Base-by-base conservation (phyloP, 2,329 filamentous ascomycete species). In the Clonostachys chloroleuca region DNA sequence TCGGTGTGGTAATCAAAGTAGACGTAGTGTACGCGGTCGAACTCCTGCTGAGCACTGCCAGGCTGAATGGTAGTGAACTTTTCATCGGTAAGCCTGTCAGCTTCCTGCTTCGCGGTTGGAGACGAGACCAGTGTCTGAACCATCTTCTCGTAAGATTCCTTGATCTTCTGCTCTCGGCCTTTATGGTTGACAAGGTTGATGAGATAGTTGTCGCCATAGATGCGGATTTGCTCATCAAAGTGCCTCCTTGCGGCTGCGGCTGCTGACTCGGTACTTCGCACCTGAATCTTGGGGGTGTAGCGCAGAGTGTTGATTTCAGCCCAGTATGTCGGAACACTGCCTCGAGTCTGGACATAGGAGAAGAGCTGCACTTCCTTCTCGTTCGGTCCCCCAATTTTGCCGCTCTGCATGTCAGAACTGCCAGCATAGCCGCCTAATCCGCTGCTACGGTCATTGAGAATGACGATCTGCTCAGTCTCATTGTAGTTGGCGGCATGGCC, bases 1-100 rank as follows among this genome's bases (percentile, higher is more conserved):
- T 99, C 94, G 61, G 86, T 91, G 72, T 99, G 95, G 66, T 95
- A 99, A 70, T 99, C 94, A 63, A 99, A 99, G 73, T 97, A 99
- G 58, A 97, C 72, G 66, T 99, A 99, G 70, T 99, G 92, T 41
- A 99, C 73, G 41, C 85, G 85, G 64, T 96, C 92, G 64, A 87
- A 88, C 52, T 84, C 75, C 52, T 87, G 66, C 43, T 53, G 80
- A 49, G 73, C 72, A 43, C 73, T 73, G 42, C 80, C 70, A 57
- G 74, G 74, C 61, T 96, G 87, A 52, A 96, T 81, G 33, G 85
- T 75, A 58, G 84, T 87, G 64, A 95, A 87, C 64, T 94, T 92
- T 61, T 96, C 92, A 37, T 84, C 75, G 0, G 85, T 87, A 45
- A 80, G 65, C 33, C 73, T 62, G 61, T 92, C 87, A 46, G 79